Conservation (phyloP, 371 early-diverging fungal species). For the Haplosporangium sp. region DNA sequence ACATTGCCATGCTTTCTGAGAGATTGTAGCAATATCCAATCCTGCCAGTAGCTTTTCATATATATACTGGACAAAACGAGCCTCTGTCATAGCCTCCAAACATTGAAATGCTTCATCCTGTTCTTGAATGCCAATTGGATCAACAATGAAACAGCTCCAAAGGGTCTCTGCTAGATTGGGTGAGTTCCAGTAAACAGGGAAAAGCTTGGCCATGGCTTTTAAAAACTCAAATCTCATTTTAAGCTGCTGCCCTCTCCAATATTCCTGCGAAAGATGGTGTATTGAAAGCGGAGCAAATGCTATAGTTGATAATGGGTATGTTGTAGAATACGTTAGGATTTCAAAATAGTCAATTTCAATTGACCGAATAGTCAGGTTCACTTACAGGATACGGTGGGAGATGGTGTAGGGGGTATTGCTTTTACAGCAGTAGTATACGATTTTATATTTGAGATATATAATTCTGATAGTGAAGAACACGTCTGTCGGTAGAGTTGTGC, state of each 20-base stretch:
- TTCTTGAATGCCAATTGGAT: conserved; percentile 55
- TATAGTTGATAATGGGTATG: background rate
- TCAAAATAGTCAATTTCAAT: background rate
- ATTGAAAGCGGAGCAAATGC: conserved; percentile 32
- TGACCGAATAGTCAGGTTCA: background rate
- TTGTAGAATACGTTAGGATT: no score
- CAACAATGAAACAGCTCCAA: conserved; percentile 53
- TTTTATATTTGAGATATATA: conserved; percentile 35
- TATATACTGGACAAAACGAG: conserved; percentile 48
- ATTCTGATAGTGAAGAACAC: conserved; percentile 28
- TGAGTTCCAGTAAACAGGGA: conserved; percentile 49
- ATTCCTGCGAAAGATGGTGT: conserved; percentile 25
- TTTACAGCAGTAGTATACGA: conserved; percentile 30
- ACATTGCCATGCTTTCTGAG: conserved; percentile 52
- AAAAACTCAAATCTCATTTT: conserved; percentile 47
- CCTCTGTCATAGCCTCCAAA: conserved; percentile 49
- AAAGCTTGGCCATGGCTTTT: conserved; percentile 38
- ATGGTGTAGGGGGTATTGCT: conserved; percentile 27
- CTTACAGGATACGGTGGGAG: conserved; percentile 42
- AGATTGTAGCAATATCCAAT: conserved; percentile 49
- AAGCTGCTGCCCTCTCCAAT: conserved; percentile 36
- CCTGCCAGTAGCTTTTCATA: conserved; percentile 51
- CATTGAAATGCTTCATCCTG: conserved; percentile 57
- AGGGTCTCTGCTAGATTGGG: conserved; percentile 51
- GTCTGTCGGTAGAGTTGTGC: conserved; percentile 25